Evolutionary conservation across 305 asterid genomes (phyloP), one percentile per base, ranked within the genome.

Genomic region (Fraxinus ornus): DNA sequence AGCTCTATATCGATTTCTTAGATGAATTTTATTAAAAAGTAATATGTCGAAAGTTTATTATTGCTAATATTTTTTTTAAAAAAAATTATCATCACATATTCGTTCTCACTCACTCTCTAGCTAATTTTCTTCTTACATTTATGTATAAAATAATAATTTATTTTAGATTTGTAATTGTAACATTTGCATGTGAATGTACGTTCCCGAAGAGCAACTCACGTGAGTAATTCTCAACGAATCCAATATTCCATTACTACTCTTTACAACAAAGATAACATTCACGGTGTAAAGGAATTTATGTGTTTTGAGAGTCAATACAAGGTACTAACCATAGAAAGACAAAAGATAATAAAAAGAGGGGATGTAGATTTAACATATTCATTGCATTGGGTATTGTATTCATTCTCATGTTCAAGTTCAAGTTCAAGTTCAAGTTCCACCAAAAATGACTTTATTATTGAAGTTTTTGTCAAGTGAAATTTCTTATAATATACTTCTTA

Each of bases 161-260:
- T 85, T 86, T 77, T 44, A 26, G 7, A 66, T 24, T 64, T 66
- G 5, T 66, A 81, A 83, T 86, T 79, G 83, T 88, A 86, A 90
- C 89, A 83, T 86, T 85, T 87, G 91, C 93, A 89, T 86, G 93
- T 90, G 93, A 90, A 86, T 88, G 93, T 90, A 90, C 93, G 86
- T 90, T 86, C 89, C 91, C 88, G 81, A 85, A 87, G 88, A 81
- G 87, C 74, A 72, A 83, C 88, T 87, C 92, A 90, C 90, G 92
- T 90, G 93, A 90, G 79, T 73, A 82, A 75, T 75, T 76, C 70
- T 1, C 41, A 28, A 49, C 75, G 71, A 76, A 52, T 82, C 78
- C 77, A 35, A 84, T 80, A 62, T 78, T 17, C 72, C 44, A 30
- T 81, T 80, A 79, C 35, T 49, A 78, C 80, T 78, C 76, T 77